Conservation (phyloP, 2,329 filamentous ascomycete species). For the Anthostomella pinea region DNA sequence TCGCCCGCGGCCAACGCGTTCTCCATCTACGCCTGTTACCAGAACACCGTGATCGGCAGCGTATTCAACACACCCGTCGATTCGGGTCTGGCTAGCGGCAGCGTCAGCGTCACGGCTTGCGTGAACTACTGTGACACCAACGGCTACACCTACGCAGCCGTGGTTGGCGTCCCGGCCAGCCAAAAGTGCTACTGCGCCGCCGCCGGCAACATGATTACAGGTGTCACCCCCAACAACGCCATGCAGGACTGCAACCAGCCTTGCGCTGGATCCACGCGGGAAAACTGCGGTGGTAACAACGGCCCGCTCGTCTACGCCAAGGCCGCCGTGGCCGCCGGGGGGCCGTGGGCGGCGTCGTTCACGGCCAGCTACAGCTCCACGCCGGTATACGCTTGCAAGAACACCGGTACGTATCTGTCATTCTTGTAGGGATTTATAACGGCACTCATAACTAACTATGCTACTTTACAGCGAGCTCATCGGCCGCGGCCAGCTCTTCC, state of each 20-base stretch:
- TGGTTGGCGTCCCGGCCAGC: neutral
- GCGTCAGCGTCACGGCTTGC: slow-evolving; percentile 10
- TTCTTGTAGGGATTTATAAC: neutral
- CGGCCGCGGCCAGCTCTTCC: too few relatives aligned
- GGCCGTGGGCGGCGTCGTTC: slow-evolving; percentile 1
- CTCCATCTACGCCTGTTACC: slow-evolving; percentile 18
- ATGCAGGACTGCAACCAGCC: slow-evolving; percentile 17
- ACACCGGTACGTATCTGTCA: slow-evolving; percentile 2
- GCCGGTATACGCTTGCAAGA: slow-evolving; percentile 1
- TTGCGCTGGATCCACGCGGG: slow-evolving; percentile 5
- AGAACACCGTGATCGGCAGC: neutral
- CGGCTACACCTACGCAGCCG: slow-evolving; percentile 5
- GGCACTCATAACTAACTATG: too few relatives aligned
- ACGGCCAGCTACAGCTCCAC: neutral
- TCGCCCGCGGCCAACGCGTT: slow-evolving; percentile 6
- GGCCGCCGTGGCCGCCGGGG: neutral
- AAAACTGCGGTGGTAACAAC: slow-evolving; percentile 16
- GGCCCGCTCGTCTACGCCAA: slow-evolving; percentile 17
- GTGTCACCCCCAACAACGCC: neutral
- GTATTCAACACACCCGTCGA: slow-evolving; percentile 1
- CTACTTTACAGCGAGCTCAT: too few relatives aligned
- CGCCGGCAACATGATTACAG: neutral
- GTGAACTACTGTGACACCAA: slow-evolving; percentile 3
- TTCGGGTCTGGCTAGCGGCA: neutral
- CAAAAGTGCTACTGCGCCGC: slow-evolving; percentile 8